Percentiles rank a stretch among this genome's conserved stretches.
phyloP scores from a whole-genome alignment of 371 early-diverging fungal genomes.

The Mortierella sp. region DNA sequence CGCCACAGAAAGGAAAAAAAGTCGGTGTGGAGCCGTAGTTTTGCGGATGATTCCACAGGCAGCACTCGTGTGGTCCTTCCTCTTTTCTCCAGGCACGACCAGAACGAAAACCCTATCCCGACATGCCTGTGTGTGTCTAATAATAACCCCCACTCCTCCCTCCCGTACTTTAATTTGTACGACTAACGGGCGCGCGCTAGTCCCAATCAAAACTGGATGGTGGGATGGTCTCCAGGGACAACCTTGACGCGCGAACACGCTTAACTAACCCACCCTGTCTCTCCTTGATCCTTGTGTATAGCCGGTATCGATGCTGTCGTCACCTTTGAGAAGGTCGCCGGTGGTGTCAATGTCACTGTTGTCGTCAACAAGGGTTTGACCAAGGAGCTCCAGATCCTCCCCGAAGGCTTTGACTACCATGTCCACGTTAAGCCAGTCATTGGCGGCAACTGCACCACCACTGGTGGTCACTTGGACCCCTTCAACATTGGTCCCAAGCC shows the following conservation, averaged over 20 bases:
- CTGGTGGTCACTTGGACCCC: constrained; percentile 62
- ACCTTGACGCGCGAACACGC: neutral
- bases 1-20: too few species aligned
- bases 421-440: constrained; percentile 58
- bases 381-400: constrained; percentile 19
- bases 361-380: constrained; percentile 26
- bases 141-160: neutral
- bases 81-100: too few species aligned
- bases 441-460: constrained; percentile 59
- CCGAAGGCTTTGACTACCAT: constrained; percentile 55
- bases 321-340: constrained; percentile 38
- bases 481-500: constrained; percentile 37
- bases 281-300: neutral
- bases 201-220: too few species aligned
- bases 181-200: too few species aligned
- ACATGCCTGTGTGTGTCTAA: too few species aligned
- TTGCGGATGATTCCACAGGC: too few species aligned
- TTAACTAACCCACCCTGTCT: constrained; percentile 1
- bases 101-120: too few species aligned
- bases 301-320: constrained; percentile 27
- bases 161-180: neutral
- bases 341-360: constrained; percentile 40
- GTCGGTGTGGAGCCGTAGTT: too few species aligned
- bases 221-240: too few species aligned
- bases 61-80: too few species aligned